Base-by-base conservation (phyloP, 805 yeast genomes). In the Lipomyces sp. region DNA sequence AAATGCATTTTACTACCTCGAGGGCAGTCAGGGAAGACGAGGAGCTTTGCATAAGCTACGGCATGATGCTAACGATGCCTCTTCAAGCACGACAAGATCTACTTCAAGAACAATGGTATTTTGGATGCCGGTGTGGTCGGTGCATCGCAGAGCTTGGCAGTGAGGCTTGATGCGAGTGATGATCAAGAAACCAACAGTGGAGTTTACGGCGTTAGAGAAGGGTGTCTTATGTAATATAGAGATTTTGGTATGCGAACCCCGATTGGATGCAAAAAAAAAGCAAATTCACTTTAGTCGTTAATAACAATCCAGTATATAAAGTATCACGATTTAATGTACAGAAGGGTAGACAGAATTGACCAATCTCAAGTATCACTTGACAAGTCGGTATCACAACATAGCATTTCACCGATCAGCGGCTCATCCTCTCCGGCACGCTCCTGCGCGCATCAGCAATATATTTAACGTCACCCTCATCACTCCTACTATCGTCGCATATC, bases 11-110 rank as follows among this genome's bases (percentile, higher is more conserved):
- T 72, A 77, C 72, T 2, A 77, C 88, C 0, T 70, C 74, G 8
- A 70, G 73, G 13, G 83, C 82, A 39, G 78, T 87, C 13, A 54
- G 57, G 1, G 62, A 69, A 3, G 84, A 81, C 7, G 83, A 83
- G 50, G 88, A 87, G 69, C 75, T 87, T 56, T 85, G 84, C 73
- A 87, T 87, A 42, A 84, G 85, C 64, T 87, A 87, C 73, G 89
- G 88, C n/a, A 84, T 85, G 67, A 78, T 81, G 45, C 71, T 78
- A 2, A 74, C 82, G 18, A 84, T 83, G 59, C 64, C 76, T 0
- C 81, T 80, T 15, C 71, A 69, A 1, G 77, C 78, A 39, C 78
- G 91, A 65, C 81, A 80, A 59, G 70, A 73, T 39, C 75, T 79
- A 11, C 75, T 87, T 65, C 74, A 71, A 29, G 84, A 81, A 57